Percentiles rank a stretch among this genome's conserved stretches.
Conservation (phyloP, 345 rosid genomes). For the Cochlearia excelsa region DNA sequence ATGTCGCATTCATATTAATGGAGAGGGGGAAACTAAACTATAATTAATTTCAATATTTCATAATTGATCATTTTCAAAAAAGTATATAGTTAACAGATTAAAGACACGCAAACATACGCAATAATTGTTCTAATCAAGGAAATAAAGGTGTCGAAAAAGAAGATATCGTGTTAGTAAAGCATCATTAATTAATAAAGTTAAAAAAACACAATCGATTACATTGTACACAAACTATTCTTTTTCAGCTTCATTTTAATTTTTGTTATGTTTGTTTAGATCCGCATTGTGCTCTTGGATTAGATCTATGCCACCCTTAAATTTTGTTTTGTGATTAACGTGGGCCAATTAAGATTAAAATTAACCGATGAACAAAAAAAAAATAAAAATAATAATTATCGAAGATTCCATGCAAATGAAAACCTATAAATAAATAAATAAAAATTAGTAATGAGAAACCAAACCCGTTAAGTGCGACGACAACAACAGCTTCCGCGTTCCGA, state of each 20-base stretch:
- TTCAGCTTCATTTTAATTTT: background rate
- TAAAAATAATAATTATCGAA: no score
- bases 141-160: constrained; percentile 29
- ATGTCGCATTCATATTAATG: constrained; percentile 26
- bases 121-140: constrained; percentile 23
- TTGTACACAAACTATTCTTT: constrained; percentile 12
- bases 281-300: constrained; percentile 11
- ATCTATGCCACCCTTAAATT: background rate
- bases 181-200: constrained; percentile 29
- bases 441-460: constrained; percentile 7
- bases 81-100: background rate
- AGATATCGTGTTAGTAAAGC: constrained; percentile 29
- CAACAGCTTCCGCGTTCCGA: constrained; percentile 26
- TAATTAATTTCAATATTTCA: background rate
- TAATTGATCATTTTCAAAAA: constrained; percentile 1
- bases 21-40: background rate
- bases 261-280: background rate
- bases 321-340: background rate
- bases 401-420: no score
- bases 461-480: constrained; percentile 29
- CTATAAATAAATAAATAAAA: background rate
- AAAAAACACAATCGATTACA: constrained; percentile 28
- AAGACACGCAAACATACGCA: constrained; percentile 31
- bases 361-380: background rate
- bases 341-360: background rate